phyloP scores from a whole-genome alignment of 164 flowering plant genomes.

The Pachysandra terminalis region DNA sequence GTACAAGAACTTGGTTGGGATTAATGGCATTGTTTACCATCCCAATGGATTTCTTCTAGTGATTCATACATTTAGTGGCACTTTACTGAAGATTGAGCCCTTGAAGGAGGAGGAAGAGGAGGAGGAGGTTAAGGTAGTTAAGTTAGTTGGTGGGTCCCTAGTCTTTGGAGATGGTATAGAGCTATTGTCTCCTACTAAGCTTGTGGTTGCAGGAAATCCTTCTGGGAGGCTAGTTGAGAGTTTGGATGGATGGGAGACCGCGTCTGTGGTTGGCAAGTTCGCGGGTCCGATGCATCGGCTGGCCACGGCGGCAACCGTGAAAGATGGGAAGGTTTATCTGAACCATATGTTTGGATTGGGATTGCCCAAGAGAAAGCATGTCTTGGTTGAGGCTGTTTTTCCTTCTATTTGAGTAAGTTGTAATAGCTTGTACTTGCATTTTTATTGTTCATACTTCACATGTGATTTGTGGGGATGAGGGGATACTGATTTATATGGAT shows the following conservation, averaged over 20 bases:
- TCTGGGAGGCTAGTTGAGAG: conserved; percentile 75
- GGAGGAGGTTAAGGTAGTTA: conserved; percentile 46
- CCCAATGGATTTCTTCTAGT: conserved; percentile 84
- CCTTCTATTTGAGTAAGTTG: conserved; percentile 6
- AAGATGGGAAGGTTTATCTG: conserved; percentile 76
- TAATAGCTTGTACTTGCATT: neutral
- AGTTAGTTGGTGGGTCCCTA: conserved; percentile 48
- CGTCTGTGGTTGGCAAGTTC: conserved; percentile 44
- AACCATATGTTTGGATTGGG: conserved; percentile 75
- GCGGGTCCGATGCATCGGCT: conserved; percentile 60
- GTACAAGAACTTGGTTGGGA: conserved; percentile 60
- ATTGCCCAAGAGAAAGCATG: conserved; percentile 66
- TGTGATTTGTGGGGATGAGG: too few species aligned
- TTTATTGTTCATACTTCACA: too few species aligned
- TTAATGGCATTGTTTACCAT: conserved; percentile 86
- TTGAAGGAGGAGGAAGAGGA: conserved; percentile 22
- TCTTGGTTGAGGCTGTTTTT: conserved; percentile 70
- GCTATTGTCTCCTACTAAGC: conserved; percentile 61
- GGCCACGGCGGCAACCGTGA: conserved; percentile 70
- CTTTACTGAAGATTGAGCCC: conserved; percentile 47
- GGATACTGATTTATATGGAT: too few species aligned
- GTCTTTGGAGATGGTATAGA: conserved; percentile 76
- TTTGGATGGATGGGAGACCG: conserved; percentile 78
- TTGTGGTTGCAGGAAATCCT: conserved; percentile 76
- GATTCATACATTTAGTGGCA: conserved; percentile 59